Evolutionary conservation across 345 rosid genomes (phyloP).

Genomic region (Eutrema yunnanense): DNA sequence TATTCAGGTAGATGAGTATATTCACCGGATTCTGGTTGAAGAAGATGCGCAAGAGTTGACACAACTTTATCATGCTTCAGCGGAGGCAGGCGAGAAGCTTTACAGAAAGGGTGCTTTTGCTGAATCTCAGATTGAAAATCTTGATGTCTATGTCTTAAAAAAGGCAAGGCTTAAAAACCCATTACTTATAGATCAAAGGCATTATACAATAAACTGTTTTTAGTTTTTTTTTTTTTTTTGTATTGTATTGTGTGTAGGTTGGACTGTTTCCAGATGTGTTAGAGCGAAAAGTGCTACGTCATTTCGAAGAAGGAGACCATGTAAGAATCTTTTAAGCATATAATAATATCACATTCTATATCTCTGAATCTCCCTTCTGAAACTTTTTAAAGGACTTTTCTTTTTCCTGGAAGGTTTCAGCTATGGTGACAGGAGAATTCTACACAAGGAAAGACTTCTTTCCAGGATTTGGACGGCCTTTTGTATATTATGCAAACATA

Average conservation of each 20-base stretch:
- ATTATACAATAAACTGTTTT: neutral
- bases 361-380: neutral
- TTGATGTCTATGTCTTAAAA: conserved; percentile 51
- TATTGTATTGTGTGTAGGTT: conserved; percentile 37
- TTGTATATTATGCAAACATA: conserved; percentile 73
- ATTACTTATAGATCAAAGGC: neutral
- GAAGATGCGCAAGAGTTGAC: conserved; percentile 51
- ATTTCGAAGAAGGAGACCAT: conserved; percentile 65
- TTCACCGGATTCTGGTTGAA: conserved; percentile 74
- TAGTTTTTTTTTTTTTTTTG: neutral
- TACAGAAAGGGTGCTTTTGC: conserved; percentile 73
- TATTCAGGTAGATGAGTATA: conserved; percentile 74
- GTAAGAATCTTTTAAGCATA: conserved; percentile 37
- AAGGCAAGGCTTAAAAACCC: conserved; percentile 38
- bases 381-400: neutral
- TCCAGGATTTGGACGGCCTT: conserved; percentile 92
- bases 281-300: conserved; percentile 67
- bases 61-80: conserved; percentile 53
- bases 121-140: conserved; percentile 52
- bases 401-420: conserved; percentile 60
- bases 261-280: conserved; percentile 80
- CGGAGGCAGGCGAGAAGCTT: conserved; percentile 66
- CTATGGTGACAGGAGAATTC: conserved; percentile 85
- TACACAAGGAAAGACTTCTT: conserved; percentile 70
- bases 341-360: neutral